These are phyloP conservation scores for Penicillium nucicola DNA, from an alignment of 495 filamentous ascomycete genomes.

Conservation along the genomic window DNA sequence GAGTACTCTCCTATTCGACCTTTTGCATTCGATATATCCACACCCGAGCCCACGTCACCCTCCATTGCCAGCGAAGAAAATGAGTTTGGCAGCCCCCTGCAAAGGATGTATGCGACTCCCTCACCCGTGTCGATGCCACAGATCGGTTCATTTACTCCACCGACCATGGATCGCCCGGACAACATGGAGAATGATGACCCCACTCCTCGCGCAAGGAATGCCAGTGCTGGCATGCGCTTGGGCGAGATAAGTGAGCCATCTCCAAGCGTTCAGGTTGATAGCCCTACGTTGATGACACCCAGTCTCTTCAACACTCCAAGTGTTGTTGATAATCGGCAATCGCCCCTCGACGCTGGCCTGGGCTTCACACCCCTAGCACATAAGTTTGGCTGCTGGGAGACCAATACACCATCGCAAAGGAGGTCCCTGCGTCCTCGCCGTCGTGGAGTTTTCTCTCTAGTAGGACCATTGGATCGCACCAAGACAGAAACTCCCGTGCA, in stretches of 20 bases:
- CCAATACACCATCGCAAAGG: slow-evolving; percentile 46
- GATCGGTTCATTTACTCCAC: slow-evolving; percentile 3
- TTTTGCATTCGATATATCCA: slow-evolving; percentile 1
- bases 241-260: slow-evolving; percentile 11
- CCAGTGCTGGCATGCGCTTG: slow-evolving; percentile 5
- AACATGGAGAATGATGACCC: slow-evolving; percentile 27
- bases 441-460: slow-evolving; percentile 46
- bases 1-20: slow-evolving; percentile 16
- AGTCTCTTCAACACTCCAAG: slow-evolving; percentile 21
- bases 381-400: slow-evolving; percentile 59
- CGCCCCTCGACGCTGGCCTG: slow-evolving; percentile 28
- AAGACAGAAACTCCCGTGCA: slow-evolving; percentile 5
- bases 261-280: slow-evolving; percentile 13
- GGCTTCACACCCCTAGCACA: slow-evolving; percentile 62
- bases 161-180: slow-evolving; percentile 21
- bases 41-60: slow-evolving; percentile 6
- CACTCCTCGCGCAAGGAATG: slow-evolving; percentile 6
- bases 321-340: slow-evolving; percentile 16
- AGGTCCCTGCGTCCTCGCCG: slow-evolving; percentile 31
- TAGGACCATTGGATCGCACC: slow-evolving; percentile 21
- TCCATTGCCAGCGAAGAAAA: slow-evolving; percentile 19
- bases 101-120: slow-evolving; percentile 6
- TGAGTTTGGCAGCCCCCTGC: slow-evolving; percentile 3
- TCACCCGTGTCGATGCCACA: slow-evolving; percentile 18
- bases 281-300: slow-evolving; percentile 19